Conservation (phyloP, 345 rosid genomes). For the Dovyalis caffra region DNA sequence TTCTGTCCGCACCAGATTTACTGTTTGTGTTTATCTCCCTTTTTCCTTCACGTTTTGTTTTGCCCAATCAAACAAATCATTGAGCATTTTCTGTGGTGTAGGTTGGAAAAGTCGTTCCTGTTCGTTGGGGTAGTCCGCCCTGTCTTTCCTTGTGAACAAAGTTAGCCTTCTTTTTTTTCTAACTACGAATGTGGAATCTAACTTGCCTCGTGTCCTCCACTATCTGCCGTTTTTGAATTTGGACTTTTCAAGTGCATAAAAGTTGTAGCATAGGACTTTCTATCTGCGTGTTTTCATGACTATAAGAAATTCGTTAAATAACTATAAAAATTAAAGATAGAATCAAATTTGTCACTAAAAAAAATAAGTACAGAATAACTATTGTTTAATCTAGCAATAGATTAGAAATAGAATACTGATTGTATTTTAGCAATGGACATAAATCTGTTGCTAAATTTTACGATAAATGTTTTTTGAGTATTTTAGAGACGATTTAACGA, state of each 20-base stretch:
- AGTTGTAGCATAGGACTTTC: not conserved
- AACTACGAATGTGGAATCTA: not conserved
- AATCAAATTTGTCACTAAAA: too few species aligned
- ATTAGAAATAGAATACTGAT: too few species aligned
- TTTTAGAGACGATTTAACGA: too few species aligned
- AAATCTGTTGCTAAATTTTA: too few species aligned
- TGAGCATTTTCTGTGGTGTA: not conserved
- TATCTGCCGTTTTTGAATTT: not conserved
- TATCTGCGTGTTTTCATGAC: too few species aligned
- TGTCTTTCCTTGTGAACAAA: slow-evolving; percentile 14
- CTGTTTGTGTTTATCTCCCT: not conserved
- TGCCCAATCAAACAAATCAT: not conserved
- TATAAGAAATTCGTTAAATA: too few species aligned
- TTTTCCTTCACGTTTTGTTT: not conserved
- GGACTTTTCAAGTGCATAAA: not conserved
- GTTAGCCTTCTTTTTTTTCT: not conserved
- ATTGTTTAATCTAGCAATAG: too few species aligned
- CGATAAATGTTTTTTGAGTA: too few species aligned
- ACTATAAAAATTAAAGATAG: too few species aligned
- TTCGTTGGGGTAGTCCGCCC: slow-evolving; percentile 8
- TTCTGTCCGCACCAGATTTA: not conserved
- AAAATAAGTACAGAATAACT: too few species aligned
- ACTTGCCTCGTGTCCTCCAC: not conserved
- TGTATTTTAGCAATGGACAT: too few species aligned
- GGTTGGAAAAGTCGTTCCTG: slow-evolving; percentile 5